A percentile compares a stretch with the other conserved stretches of the same genome.
phyloP scores from a whole-genome alignment of 495 filamentous ascomycete genomes.

The Letharia columbiana region DNA sequence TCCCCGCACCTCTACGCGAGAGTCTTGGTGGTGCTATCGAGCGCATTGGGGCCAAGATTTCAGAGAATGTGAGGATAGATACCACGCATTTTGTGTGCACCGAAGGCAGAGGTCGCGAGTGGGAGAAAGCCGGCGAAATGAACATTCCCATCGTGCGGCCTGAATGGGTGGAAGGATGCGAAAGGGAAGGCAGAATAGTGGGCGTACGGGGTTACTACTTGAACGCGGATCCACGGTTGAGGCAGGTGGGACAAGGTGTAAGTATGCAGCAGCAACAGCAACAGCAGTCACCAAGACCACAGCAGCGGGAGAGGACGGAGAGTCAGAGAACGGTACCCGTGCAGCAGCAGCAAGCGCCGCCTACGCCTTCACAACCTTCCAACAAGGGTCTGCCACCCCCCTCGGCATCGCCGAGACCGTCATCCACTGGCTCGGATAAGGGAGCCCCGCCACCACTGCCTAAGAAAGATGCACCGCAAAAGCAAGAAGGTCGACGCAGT shows the following conservation, averaged over 20 bases:
- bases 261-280: constrained; percentile 23
- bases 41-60: constrained; percentile 84
- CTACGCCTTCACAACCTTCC: constrained; percentile 1
- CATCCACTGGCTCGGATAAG: constrained; percentile 5
- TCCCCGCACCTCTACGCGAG: constrained; percentile 67
- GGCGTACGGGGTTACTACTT: constrained; percentile 94
- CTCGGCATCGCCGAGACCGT: background rate
- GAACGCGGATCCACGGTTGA: constrained; percentile 66
- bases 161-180: constrained; percentile 94
- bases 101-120: constrained; percentile 80
- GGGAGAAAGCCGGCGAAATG: constrained; percentile 96
- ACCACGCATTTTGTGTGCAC: constrained; percentile 98
- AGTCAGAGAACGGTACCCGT: constrained; percentile 25
- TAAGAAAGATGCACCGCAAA: constrained; percentile 18
- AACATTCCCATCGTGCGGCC: constrained; percentile 98
- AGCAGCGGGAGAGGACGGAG: constrained; percentile 33
- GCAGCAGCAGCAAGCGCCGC: constrained; percentile 8
- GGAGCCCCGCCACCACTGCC: constrained; percentile 15
- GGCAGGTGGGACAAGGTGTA: constrained; percentile 45
- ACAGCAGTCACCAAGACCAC: constrained; percentile 14
- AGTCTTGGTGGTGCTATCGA: constrained; percentile 66
- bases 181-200: constrained; percentile 84
- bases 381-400: constrained; percentile 3
- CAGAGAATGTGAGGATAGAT: constrained; percentile 87
- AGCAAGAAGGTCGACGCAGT: background rate